Evolutionary conservation across 139 green algal species (phyloP).

Genomic region (Chlorella sp.): DNA sequence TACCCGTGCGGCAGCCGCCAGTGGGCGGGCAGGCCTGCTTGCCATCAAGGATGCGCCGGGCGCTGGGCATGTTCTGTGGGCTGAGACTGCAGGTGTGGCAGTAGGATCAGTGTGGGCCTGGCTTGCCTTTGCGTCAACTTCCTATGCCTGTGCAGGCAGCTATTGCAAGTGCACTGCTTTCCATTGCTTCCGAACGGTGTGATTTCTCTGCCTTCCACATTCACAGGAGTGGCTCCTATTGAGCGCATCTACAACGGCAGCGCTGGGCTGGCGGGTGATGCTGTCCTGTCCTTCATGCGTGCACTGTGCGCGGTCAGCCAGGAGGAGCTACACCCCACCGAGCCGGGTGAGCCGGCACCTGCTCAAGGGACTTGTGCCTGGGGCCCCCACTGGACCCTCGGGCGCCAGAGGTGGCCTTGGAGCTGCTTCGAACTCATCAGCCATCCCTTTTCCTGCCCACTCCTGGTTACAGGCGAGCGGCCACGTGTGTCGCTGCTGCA

Average conservation of each 20-base stretch:
- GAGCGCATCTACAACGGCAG: conserved; percentile 64
- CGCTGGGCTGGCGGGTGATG: conserved; percentile 81
- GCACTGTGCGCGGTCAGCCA: conserved; percentile 84
- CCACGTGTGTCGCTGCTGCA: conserved; percentile 44
- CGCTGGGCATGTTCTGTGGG: conserved; percentile 68
- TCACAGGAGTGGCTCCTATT: conserved; percentile 32
- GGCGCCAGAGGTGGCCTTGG: too few relatives aligned
- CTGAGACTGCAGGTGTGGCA: conserved; percentile 40
- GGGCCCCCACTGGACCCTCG: too few relatives aligned
- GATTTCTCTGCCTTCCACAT: too few relatives aligned
- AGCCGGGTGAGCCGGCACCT: not conserved
- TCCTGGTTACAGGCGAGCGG: not conserved
- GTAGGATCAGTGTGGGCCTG: too few relatives aligned
- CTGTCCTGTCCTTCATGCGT: conserved; percentile 93
- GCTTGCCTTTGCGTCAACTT: too few relatives aligned
- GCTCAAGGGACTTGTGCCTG: not conserved
- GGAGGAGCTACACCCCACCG: conserved; percentile 76
- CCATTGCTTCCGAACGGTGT: too few relatives aligned
- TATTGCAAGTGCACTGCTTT: too few relatives aligned
- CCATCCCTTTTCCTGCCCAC: not conserved
- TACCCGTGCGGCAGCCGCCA: not conserved
- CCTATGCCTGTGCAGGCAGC: too few relatives aligned
- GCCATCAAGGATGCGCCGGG: conserved; percentile 41
- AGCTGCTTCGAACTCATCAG: too few relatives aligned
- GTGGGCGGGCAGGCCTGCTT: conserved; percentile 18